Evolutionary conservation across 2,329 filamentous ascomycete species (phyloP).

Genomic region (Aspergillus japonicus): DNA sequence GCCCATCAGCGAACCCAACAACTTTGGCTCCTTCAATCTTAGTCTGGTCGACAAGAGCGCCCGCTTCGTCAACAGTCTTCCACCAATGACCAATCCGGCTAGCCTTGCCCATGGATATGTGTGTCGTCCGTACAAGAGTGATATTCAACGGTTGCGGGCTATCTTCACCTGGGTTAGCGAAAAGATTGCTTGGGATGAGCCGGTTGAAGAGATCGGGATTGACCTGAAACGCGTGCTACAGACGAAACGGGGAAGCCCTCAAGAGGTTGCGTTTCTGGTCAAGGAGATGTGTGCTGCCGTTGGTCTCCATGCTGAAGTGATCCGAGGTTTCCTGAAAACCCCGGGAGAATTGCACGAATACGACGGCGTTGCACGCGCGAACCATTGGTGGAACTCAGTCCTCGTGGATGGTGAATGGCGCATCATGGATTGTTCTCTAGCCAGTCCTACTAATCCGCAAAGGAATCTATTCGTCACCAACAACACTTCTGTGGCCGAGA

Average conservation of each 20-base stretch:
- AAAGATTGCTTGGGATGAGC: slow-evolving; percentile 91
- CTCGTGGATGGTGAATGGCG: slow-evolving; percentile 94
- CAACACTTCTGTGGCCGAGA: slow-evolving; percentile 69
- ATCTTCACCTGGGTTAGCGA: slow-evolving; percentile 99
- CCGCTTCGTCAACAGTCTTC: slow-evolving; percentile 80
- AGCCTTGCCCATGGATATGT: slow-evolving; percentile 87
- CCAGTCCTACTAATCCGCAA: slow-evolving; percentile 84
- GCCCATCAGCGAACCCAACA: slow-evolving; percentile 75
- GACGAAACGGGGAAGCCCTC: slow-evolving; percentile 75
- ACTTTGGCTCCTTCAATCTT: slow-evolving; percentile 78
- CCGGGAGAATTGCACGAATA: slow-evolving; percentile 82
- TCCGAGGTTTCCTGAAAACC: slow-evolving; percentile 85
- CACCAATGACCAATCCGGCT: slow-evolving; percentile 75
- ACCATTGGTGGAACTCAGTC: slow-evolving; percentile 98
- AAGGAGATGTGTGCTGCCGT: slow-evolving; percentile 92
- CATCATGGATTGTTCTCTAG: slow-evolving; percentile 90
- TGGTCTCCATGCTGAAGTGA: slow-evolving; percentile 80
- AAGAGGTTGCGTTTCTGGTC: slow-evolving; percentile 86
- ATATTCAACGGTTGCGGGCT: slow-evolving; percentile 85
- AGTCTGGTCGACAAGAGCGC: slow-evolving; percentile 92
- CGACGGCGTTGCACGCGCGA: slow-evolving; percentile 77
- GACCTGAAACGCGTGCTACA: slow-evolving; percentile 83
- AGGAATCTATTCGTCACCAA: slow-evolving; percentile 74
- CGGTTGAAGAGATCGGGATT: slow-evolving; percentile 74
- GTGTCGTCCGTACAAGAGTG: slow-evolving; percentile 89